These are phyloP conservation scores for Hamigera avellanea DNA, from an alignment of 495 filamentous ascomycete species.

Conservation along the genomic window DNA sequence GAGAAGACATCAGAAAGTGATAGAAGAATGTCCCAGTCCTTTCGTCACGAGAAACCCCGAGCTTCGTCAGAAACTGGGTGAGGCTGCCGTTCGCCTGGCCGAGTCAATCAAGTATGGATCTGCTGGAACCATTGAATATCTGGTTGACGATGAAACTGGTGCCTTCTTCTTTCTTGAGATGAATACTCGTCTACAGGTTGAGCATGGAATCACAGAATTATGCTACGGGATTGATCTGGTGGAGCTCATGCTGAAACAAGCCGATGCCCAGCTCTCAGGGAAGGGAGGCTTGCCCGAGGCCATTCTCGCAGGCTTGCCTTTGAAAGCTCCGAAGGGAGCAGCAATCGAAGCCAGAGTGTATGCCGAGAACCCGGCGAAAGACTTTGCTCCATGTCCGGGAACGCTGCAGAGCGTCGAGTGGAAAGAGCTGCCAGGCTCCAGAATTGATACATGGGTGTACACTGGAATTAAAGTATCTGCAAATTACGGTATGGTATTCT, in stretches of 20 bases:
- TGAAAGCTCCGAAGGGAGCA: slow-evolving; percentile 22
- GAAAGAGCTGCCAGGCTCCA: slow-evolving; percentile 26
- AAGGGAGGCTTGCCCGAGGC: slow-evolving; percentile 25
- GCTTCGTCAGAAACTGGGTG: slow-evolving; percentile 34
- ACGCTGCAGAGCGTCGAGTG: slow-evolving; percentile 44
- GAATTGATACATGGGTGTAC: slow-evolving; percentile 53
- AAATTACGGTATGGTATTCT: slow-evolving; percentile 39
- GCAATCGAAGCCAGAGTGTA: slow-evolving; percentile 53
- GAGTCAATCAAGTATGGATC: slow-evolving; percentile 43
- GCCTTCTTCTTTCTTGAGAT: slow-evolving; percentile 59
- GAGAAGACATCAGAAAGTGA: slow-evolving; percentile 44
- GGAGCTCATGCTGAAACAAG: slow-evolving; percentile 41
- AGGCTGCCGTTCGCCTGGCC: slow-evolving; percentile 39
- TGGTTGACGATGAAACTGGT: slow-evolving; percentile 46
- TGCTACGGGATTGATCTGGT: slow-evolving; percentile 51
- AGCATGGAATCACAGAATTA: slow-evolving; percentile 54
- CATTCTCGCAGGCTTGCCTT: slow-evolving; percentile 21
- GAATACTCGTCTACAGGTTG: slow-evolving; percentile 57
- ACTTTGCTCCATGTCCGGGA: slow-evolving; percentile 47
- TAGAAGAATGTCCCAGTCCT: slow-evolving; percentile 40
- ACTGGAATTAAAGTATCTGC: slow-evolving; percentile 42
- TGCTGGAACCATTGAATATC: slow-evolving; percentile 53
- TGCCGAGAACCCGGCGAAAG: slow-evolving; percentile 46
- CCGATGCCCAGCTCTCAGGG: slow-evolving; percentile 30
- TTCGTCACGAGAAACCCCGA: slow-evolving; percentile 34